Base-by-base conservation (phyloP, 768 basidiomycete genomes). In the Hygrophoropsis aurantiaca region DNA sequence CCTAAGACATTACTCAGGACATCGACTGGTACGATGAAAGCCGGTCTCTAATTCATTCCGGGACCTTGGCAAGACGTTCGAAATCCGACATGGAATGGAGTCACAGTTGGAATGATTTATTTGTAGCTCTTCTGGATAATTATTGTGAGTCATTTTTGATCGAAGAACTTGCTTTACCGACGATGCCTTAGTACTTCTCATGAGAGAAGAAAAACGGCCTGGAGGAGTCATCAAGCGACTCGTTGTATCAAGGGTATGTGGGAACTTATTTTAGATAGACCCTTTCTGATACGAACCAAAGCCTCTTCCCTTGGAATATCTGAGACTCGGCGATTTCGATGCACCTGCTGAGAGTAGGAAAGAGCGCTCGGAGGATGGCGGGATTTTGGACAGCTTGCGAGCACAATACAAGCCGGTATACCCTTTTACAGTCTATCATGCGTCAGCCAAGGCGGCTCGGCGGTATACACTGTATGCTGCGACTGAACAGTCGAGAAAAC, bases 291-390 rank as follows among this genome's bases (percentile, higher is more conserved):
- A 42, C 49, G 40, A 51, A 45, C 15, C 30, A 27, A 52, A 92
- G 90, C 90, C 90, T 23, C 78, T 93, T 45, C 85, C 89, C 3
- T 67, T 93, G 2, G 84, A 86, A 30, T 91, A 84, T 53, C 76
- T 93, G n/a, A 81, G 80, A 15, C 72, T 91, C 7, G 88, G 78
- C 23, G 67, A 75, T 13, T 93, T 92, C 59, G 70, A 74, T 16
- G 72, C 60, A 1, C 70, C 78, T 5, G 68, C 81, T 4, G 90
- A 90, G 53, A 71, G 65, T 40, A 79, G 87, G 26, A 83, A 78
- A 58, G 87, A 85, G 51, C 77, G 75, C 36, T 56, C 70, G 13
- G 83, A 86, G 41, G 82, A 80, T 40, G 77, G 79, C 30, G 60
- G 77, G 11, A 62, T 86, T 11, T 64, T 86, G 26, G 82, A 84